Base-by-base conservation (phyloP, 164 flowering plant genomes). In the Macadamia tetraphylla region DNA sequence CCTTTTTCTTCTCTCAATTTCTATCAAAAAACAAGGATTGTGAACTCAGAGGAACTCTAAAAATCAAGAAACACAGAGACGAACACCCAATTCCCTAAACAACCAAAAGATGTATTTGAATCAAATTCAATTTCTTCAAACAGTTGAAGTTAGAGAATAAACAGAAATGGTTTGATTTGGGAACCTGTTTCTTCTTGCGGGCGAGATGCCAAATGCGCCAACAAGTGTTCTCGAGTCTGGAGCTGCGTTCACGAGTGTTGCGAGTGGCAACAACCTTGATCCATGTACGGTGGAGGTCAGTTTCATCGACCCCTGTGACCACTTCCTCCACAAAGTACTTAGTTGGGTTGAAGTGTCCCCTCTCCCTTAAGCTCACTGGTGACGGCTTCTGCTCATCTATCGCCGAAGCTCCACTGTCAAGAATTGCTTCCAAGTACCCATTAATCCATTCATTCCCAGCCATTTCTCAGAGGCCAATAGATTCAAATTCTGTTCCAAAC, bases 161-260 rank as follows among this genome's bases (percentile, higher is more conserved):
- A 42, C 35, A 30, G n/a, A 64, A 29, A 64, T 12, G 15, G 42
- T 8, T 35, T 51, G 9, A 30, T 23, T 23, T 0, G 64, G 14
- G 35, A 3, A 87, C 95, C 90, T 89, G 95, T 67, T 86, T 89
- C 84, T 87, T 81, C 81, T 87, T 84, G 31, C 95, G 86, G 12
- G 98, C 78, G 30, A 94, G 98, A 70, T 94, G 98, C 98, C 98
- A 94, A 61, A 94, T 89, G 23, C 98, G 81, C 98, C 98, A 94
- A 68, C 98, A 94, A 96, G 90, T 94, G 73, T 94, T 94, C 84
- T 94, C 97, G 56, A 94, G 90, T 13, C 98, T 68, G 43, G 89
- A 84, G 78, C 89, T 88, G 30, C 97, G 82, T 65, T 94, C 97
- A 12, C 86, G 82, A 40, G 94, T 83, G 71, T 94, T 91, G 57